Evolutionary conservation across 495 filamentous ascomycete genomes (phyloP), one percentile per base, ranked within the genome.

Genomic region (Penicillium macrosclerotiorum): DNA sequence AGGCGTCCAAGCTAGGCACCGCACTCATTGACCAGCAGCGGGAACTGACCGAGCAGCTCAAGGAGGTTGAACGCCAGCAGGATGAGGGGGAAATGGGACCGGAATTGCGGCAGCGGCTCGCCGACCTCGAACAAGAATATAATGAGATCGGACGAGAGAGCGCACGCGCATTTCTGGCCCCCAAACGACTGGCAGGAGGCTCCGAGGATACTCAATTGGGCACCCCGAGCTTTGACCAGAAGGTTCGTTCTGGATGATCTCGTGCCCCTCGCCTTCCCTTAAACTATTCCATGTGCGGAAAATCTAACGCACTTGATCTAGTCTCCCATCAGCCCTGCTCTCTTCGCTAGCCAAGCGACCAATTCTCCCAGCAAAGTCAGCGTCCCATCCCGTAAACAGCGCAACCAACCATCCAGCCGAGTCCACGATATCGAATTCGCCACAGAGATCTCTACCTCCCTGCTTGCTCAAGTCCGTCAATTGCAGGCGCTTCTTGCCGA

Each of bases 341-440:
- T 92, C 34, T 89, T 95, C 52, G 84, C 90, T 51, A 84, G 81
- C 52, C 84, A 91, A 62, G 88, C 88, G n/a, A 83, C 84, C 3
- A 83, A 80, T 40, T 96, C 92, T 18, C 93, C 93, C 3, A 89
- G 87, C 37, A 97, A 96, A 67, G 77, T 95, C 45, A 87, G 77
- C 58, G 88, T 91, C 3, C 91, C 90, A 1, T 80, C 79, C 6
- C 81, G 92, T 42, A 94, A 89, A 59, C 79, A 92, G 52, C 83
- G 94, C 35, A 97, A 97, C 57, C 93, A 96, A 62, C 86, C 88
- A 1, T 78, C 85, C 5, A 89, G 77, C 55, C 82, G 89, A 14
- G 83, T 91, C 9, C 84, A 96, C 63, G 92, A 98, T 59, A 93
- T 97, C 57, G 88, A 96, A 57, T 95, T 98, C 52, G 92, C 90